A percentile compares a stretch with the other conserved stretches of the same genome.
Evolutionary conservation across 2,329 filamentous ascomycete genomes (phyloP).

Genomic region (Xylariaceae sp.): DNA sequence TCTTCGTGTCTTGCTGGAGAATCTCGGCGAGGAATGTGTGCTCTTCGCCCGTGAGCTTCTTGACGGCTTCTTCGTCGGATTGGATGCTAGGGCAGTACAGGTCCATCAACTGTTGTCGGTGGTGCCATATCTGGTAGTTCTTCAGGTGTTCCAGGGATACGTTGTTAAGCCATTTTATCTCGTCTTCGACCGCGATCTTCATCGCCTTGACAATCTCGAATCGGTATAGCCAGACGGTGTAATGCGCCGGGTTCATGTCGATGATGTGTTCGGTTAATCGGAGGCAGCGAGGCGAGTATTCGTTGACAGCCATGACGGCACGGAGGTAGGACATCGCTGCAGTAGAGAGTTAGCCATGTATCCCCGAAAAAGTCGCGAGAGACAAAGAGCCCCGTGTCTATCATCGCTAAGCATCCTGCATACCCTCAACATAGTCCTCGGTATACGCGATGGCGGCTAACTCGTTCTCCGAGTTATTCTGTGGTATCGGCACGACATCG

Average conservation of each 20-base stretch:
- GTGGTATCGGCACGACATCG: conserved; percentile 75
- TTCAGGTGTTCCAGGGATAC: conserved; percentile 82
- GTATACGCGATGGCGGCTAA: conserved; percentile 91
- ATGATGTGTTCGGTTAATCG: conserved; percentile 86
- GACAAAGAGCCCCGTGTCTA: neutral
- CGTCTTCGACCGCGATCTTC: conserved; percentile 58
- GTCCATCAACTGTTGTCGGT: conserved; percentile 61
- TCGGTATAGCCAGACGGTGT: conserved; percentile 97
- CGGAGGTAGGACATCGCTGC: conserved; percentile 85
- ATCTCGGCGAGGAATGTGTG: conserved; percentile 71
- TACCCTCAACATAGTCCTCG: conserved; percentile 78
- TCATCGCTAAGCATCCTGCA: conserved; percentile 16
- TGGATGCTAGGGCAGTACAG: conserved; percentile 51
- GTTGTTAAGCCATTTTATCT: conserved; percentile 80
- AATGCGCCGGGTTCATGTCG: conserved; percentile 89
- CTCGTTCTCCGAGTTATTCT: conserved; percentile 76
- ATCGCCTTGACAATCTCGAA: conserved; percentile 70
- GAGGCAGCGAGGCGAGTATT: conserved; percentile 73
- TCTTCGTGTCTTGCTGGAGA: conserved; percentile 83
- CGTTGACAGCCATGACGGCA: conserved; percentile 84
- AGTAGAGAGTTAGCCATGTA: conserved; percentile 9
- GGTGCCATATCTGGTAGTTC: conserved; percentile 98
- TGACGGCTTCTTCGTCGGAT: conserved; percentile 29
- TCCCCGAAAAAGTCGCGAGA: neutral
- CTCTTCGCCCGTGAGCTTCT: conserved; percentile 60